These are phyloP conservation scores for Penicillium subrubescens DNA, from an alignment of 495 filamentous ascomycete species.

Conservation along the genomic window DNA sequence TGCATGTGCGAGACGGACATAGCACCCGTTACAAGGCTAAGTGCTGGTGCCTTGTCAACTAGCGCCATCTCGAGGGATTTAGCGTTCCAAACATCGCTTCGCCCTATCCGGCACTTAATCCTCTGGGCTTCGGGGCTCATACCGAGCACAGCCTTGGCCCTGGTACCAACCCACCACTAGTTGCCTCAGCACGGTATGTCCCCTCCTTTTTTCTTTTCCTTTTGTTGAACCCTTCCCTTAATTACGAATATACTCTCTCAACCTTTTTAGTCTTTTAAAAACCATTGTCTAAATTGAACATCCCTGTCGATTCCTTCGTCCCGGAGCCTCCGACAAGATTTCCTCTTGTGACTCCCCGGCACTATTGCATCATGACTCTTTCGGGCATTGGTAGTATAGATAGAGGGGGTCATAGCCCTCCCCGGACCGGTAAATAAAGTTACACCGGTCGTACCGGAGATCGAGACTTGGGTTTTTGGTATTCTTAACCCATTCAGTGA, in stretches of 20 bases:
- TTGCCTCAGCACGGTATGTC: background rate
- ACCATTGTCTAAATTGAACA: conserved; percentile 7
- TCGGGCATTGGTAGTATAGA: background rate
- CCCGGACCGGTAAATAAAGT: conserved; percentile 8
- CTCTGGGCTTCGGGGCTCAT: conserved; percentile 8
- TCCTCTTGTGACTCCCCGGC: background rate
- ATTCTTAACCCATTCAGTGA: background rate
- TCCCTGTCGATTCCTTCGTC: background rate
- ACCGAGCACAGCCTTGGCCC: conserved; percentile 12
- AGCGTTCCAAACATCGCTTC: conserved; percentile 23
- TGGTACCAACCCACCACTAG: background rate
- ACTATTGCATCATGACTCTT: conserved; percentile 9
- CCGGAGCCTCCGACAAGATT: background rate
- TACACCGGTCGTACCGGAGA: conserved; percentile 1
- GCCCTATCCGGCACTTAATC: conserved; percentile 11
- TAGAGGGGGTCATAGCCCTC: background rate
- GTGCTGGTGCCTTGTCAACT: conserved; percentile 3
- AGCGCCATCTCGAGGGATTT: conserved; percentile 23
- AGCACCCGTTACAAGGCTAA: conserved; percentile 1
- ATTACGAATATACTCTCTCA: conserved; percentile 7
- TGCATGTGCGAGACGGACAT: conserved; percentile 13
- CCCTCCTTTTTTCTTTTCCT: background rate
- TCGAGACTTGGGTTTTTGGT: background rate
- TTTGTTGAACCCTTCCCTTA: background rate
- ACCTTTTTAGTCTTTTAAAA: conserved; percentile 1